phyloP scores from a whole-genome alignment of 352 stramenopile species.

The Globisporangium apiculatum region DNA sequence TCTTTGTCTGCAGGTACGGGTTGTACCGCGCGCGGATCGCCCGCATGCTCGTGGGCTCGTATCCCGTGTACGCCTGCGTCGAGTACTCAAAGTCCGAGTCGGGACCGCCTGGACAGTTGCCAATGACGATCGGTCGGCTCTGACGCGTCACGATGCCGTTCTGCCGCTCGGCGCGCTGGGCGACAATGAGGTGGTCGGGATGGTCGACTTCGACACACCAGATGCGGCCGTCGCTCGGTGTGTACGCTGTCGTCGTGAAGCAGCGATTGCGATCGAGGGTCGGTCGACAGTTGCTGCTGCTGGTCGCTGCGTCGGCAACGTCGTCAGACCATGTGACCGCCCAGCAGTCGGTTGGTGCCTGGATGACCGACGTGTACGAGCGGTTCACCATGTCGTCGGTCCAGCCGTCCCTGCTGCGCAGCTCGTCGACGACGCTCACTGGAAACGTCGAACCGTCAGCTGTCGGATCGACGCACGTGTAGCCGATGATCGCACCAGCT shows the following conservation, averaged over 20 bases:
- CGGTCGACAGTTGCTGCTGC: constrained; percentile 7
- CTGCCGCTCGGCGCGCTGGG: constrained; percentile 7
- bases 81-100: constrained; percentile 98
- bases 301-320: not conserved
- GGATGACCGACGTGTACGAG: constrained; percentile 2
- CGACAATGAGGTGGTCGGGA: constrained; percentile 9
- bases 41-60: constrained; percentile 96
- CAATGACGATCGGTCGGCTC: constrained; percentile 9
- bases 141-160: constrained; percentile 8
- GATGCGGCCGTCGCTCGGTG: constrained; percentile 9
- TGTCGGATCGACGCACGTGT: constrained; percentile 1
- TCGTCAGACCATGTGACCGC: constrained; percentile 7
- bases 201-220: constrained; percentile 11
- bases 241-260: constrained; percentile 3
- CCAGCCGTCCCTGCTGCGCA: too few species aligned
- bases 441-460: too few species aligned
- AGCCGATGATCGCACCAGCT: constrained; percentile 1
- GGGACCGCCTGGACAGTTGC: constrained; percentile 86
- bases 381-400: too few species aligned
- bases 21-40: constrained; percentile 95
- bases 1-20: constrained; percentile 91
- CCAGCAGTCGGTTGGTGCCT: constrained; percentile 4
- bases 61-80: constrained; percentile 94
- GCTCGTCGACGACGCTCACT: too few species aligned
- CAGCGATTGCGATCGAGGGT: constrained; percentile 7